Conservation (phyloP, 148 eudicot genomes). For the Rhododendron henanense region DNA sequence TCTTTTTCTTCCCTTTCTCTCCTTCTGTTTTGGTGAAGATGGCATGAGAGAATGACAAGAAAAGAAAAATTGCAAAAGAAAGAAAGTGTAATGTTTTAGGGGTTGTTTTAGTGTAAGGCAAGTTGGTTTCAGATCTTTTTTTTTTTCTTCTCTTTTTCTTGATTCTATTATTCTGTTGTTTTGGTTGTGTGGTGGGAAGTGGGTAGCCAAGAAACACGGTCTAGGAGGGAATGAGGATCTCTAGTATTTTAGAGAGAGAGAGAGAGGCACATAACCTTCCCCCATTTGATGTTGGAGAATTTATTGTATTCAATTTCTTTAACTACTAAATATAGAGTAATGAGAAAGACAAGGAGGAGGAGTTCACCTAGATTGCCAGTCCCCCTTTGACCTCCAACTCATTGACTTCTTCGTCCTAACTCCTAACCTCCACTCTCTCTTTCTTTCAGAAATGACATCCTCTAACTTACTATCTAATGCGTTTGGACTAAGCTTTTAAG, state of each 20-base stretch:
- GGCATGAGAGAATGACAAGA: constrained; percentile 3
- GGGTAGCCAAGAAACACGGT: constrained; percentile 36
- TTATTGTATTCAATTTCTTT: background rate
- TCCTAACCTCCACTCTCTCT: background rate
- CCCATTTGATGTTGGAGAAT: constrained; percentile 4
- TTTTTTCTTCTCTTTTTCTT: background rate
- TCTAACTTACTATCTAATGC: background rate
- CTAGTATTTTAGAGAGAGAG: constrained; percentile 32
- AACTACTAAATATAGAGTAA: constrained; percentile 7
- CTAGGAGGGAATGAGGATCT: constrained; percentile 43
- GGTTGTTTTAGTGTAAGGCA: background rate
- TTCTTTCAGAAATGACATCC: background rate
- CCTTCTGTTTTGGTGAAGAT: background rate
- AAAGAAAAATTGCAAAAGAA: constrained; percentile 15
- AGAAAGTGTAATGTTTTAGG: constrained; percentile 4
- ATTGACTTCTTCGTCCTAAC: background rate
- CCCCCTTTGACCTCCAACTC: background rate
- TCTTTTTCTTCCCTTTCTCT: background rate
- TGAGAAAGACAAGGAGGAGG: background rate
- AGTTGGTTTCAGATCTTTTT: background rate
- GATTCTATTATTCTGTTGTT: background rate
- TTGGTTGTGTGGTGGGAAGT: constrained; percentile 32
- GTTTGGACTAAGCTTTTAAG: too few relatives aligned
- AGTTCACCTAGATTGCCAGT: background rate
- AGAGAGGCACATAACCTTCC: background rate